Conservation (phyloP, 2,329 filamentous ascomycete genomes). For the Herpotrichia juniperi region DNA sequence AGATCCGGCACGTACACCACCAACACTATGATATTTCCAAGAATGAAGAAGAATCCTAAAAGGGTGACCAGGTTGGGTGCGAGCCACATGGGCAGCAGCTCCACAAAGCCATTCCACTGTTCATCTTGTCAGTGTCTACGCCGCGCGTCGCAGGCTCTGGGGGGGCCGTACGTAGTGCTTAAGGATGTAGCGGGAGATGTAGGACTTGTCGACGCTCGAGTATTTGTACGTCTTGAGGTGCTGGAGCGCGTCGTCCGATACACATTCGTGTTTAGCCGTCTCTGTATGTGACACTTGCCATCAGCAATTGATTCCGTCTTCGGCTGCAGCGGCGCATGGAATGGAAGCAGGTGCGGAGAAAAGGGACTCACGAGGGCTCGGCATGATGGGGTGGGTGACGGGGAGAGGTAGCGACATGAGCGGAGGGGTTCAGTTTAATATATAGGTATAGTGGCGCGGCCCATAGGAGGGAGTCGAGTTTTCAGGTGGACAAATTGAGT, state of each 20-base stretch:
- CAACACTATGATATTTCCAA: constrained; percentile 78
- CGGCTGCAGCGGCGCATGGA: not conserved
- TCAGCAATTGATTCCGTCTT: constrained; percentile 16
- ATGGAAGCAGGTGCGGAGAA: not conserved
- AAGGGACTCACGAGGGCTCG: constrained; percentile 37
- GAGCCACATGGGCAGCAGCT: constrained; percentile 91
- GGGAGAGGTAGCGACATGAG: constrained; percentile 44
- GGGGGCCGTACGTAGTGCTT: constrained; percentile 81
- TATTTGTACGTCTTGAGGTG: constrained; percentile 98
- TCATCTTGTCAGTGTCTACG: constrained; percentile 27
- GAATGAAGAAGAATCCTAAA: constrained; percentile 91
- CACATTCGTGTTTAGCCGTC: constrained; percentile 69
- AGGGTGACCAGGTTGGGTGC: constrained; percentile 98
- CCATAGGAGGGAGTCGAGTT: constrained; percentile 2
- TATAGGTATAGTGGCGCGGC: constrained; percentile 3
- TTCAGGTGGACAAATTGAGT: constrained; percentile 7
- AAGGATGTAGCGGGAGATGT: constrained; percentile 90
- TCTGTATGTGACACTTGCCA: constrained; percentile 44
- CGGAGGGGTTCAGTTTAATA: constrained; percentile 25
- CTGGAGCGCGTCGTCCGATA: constrained; percentile 88
- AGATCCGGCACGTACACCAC: constrained; percentile 87
- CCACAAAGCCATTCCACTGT: constrained; percentile 96
- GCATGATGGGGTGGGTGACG: constrained; percentile 45
- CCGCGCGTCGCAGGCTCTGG: constrained; percentile 2
- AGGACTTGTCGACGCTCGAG: constrained; percentile 94